These are phyloP conservation scores for Stellera chamaejasme DNA, from an alignment of 345 rosid genomes.

Conservation along the genomic window DNA sequence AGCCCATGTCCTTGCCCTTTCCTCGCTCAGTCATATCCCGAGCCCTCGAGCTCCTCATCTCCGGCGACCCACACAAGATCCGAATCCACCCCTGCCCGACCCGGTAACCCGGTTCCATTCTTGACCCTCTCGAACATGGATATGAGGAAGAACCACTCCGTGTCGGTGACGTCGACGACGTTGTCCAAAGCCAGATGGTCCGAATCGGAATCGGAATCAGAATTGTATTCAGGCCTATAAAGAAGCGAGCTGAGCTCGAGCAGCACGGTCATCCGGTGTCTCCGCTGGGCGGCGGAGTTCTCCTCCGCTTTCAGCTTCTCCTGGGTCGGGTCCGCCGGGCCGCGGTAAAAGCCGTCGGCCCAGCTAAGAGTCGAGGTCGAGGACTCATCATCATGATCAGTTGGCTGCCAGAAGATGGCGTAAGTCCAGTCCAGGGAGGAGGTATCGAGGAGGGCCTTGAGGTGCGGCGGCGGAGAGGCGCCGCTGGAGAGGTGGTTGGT, in stretches of 20 bases:
- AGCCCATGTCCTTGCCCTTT: constrained; percentile 76
- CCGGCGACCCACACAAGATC: constrained; percentile 66
- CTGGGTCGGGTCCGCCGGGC: constrained; percentile 59
- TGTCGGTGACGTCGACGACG: constrained; percentile 89
- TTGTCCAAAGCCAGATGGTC: constrained; percentile 62
- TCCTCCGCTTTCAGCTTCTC: constrained; percentile 17
- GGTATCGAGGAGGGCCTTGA: constrained; percentile 67
- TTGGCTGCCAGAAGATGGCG: constrained; percentile 90
- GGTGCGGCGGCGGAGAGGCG: constrained; percentile 21
- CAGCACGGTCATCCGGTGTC: constrained; percentile 71
- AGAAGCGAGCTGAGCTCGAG: constrained; percentile 75
- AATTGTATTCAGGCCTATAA: constrained; percentile 36
- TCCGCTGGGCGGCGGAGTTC: constrained; percentile 48
- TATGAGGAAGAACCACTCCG: constrained; percentile 93
- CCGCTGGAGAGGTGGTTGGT: constrained; percentile 73
- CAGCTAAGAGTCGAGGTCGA: constrained; percentile 52
- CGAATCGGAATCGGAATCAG: constrained; percentile 28
- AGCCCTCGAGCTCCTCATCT: constrained; percentile 39
- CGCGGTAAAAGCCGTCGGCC: constrained; percentile 95
- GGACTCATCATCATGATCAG: constrained; percentile 47
- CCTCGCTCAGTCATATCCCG: constrained; percentile 61
- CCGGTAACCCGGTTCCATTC: constrained; percentile 60
- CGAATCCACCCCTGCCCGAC: constrained; percentile 53
- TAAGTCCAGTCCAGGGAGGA: constrained; percentile 73
- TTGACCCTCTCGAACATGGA: constrained; percentile 82